phyloP scores from a whole-genome alignment of 2,329 filamentous ascomycete genomes.

The Penicillium hesseltinei region DNA sequence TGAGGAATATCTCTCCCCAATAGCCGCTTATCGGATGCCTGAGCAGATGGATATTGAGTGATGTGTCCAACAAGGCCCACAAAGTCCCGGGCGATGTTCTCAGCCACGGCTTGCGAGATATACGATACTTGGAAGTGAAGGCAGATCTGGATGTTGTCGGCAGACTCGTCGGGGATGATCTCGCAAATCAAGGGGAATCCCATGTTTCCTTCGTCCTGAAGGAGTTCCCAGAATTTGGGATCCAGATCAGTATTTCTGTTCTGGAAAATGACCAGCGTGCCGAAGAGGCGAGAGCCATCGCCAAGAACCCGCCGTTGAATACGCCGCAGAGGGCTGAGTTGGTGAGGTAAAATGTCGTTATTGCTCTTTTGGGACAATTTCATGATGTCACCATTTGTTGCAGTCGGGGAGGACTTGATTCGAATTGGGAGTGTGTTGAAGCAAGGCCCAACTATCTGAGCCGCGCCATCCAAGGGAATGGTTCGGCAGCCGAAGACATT shows the following conservation, averaged over 20 bases:
- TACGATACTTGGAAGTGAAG: constrained; percentile 58
- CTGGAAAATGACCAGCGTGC: constrained; percentile 78
- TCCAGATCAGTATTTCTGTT: constrained; percentile 52
- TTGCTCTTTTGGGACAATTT: constrained; percentile 62
- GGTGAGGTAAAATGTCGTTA: constrained; percentile 61
- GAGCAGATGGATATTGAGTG: constrained; percentile 31
- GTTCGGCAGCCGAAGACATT: constrained; percentile 80
- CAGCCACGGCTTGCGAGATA: constrained; percentile 22
- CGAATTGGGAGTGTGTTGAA: constrained; percentile 85
- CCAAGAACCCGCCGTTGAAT: constrained; percentile 58
- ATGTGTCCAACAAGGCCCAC: constrained; percentile 35
- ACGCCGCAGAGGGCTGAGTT: constrained; percentile 71
- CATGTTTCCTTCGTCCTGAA: constrained; percentile 55
- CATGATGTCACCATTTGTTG: constrained; percentile 58
- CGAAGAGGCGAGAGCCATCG: constrained; percentile 63
- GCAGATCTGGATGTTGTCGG: constrained; percentile 57
- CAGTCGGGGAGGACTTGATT: constrained; percentile 49
- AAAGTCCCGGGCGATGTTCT: constrained; percentile 31
- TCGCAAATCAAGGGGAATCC: constrained; percentile 75
- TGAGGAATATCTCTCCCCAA: constrained; percentile 24
- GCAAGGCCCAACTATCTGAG: constrained; percentile 78
- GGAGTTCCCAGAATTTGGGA: constrained; percentile 50
- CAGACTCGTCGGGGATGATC: constrained; percentile 56
- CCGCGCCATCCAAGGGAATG: constrained; percentile 62
- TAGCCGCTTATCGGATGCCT: constrained; percentile 28